Conservation (phyloP, 805 yeast genomes). For the Wickerhamomyces ciferrii region DNA sequence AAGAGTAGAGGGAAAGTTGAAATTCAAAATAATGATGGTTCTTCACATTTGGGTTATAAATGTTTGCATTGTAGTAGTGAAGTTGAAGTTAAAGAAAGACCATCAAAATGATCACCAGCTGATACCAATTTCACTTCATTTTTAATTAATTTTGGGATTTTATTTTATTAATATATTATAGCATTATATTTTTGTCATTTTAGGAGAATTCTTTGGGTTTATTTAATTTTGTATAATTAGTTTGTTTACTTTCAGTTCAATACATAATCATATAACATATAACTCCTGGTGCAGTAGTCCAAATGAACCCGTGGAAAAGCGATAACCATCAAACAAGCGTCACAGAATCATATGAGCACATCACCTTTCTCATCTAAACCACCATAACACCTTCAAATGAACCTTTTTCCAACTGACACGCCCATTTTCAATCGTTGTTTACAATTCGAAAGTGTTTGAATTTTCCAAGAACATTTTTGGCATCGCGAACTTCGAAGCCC, state of each 20-base stretch:
- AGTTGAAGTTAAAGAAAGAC: conserved; percentile 37
- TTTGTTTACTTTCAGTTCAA: background rate
- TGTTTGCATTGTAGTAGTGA: conserved; percentile 59
- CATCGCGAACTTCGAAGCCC: no score
- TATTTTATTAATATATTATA: no score
- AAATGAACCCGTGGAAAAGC: no score
- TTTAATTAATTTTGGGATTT: background rate
- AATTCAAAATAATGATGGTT: conserved; percentile 24
- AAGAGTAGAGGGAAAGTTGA: conserved; percentile 54
- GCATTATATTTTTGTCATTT: background rate
- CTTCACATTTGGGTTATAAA: conserved; percentile 30
- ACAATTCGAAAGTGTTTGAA: no score
- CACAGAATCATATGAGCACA: no score
- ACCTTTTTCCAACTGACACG: no score
- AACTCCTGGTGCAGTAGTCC: background rate
- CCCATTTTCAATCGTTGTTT: no score
- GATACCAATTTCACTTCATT: background rate
- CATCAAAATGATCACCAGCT: background rate
- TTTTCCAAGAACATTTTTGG: no score
- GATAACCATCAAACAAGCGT: no score
- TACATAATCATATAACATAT: background rate
- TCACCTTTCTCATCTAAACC: no score
- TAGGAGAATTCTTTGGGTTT: background rate
- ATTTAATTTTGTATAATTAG: background rate
- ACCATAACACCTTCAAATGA: no score